Base-by-base conservation (phyloP, 2,329 filamentous ascomycete genomes). In the Paracamarosporium sp. region DNA sequence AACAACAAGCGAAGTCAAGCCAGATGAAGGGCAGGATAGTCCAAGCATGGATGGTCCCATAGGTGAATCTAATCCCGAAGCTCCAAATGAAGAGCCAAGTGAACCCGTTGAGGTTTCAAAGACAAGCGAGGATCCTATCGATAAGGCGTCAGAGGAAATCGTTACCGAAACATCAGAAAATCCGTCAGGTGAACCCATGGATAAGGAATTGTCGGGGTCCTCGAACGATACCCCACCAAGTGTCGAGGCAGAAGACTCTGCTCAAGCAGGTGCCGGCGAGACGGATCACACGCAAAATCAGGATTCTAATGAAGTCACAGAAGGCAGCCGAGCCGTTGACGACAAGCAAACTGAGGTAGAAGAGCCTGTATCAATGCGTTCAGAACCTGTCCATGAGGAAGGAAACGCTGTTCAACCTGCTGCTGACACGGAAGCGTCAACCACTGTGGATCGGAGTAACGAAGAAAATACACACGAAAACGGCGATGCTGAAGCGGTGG, bases 51-150 rank as follows among this genome's bases (percentile, higher is more conserved):
- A 51, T 5, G 15, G 4, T 13, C 24, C 48, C 13, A 7, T 20
- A n/a, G 28, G 35, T 13, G 22, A 41, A 12, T 12, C 45, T n/a
- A 11, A 15, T 8, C 20, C 28, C 24, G 45, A 47, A 12, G 30
- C 11, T 17, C 12, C 22, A 12, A 27, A 6, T 9, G 33, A 38
- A 4, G 17, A 22, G 20, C 25, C 38, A 22, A 31, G 43, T 51
- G 25, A 52, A 46, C 15, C 57, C 50, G 15, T 61, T 44, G 36
- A 60, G 25, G 11, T 50, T 50, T 25, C 54, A 25, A 36, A 27
- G n/a, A 31, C 11, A 9, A 9, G 25, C 2, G 24, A 31, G 8
- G 27, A 41, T 3, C 35, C 33, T 8, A 28, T n/a, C 9, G 31
- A 27, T 17, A 31, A 50, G 3, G 15, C n/a, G 30, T 7, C 12